These are phyloP conservation scores for Neonectria coccinea DNA, from an alignment of 2,329 filamentous ascomycete genomes.

Conservation along the genomic window DNA sequence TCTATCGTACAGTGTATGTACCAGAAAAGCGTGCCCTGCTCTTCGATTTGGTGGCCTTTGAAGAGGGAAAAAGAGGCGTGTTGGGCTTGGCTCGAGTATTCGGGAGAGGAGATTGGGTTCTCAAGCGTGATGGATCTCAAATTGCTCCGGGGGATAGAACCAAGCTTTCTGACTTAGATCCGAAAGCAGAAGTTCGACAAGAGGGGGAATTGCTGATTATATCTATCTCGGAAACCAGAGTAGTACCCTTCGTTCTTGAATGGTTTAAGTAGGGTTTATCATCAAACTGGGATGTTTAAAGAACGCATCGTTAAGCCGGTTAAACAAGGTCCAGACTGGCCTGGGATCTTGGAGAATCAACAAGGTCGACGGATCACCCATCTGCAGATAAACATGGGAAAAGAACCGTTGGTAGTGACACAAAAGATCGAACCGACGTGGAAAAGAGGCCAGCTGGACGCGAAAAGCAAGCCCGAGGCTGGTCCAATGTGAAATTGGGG, in stretches of 20 bases:
- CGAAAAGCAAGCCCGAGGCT: too few species aligned
- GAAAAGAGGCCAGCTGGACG: too few species aligned
- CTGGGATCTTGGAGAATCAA: too few species aligned
- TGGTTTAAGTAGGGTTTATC: background rate
- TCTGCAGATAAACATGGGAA: too few species aligned
- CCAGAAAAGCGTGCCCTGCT: background rate
- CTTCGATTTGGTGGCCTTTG: background rate
- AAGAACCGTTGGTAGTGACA: too few species aligned
- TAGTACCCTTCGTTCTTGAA: background rate
- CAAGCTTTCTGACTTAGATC: background rate
- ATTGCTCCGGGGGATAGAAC: background rate
- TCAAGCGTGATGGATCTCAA: background rate
- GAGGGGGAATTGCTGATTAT: background rate
- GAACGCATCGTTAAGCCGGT: too few species aligned
- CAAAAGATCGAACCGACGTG: too few species aligned
- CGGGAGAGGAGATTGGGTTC: background rate
- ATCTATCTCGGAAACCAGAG: background rate
- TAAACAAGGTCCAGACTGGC: too few species aligned
- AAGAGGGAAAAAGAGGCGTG: background rate
- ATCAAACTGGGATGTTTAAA: too few species aligned
- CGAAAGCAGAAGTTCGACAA: background rate
- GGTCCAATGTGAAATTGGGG: too few species aligned
- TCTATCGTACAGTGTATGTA: background rate
- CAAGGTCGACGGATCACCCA: too few species aligned
- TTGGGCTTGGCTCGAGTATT: background rate